These are phyloP conservation scores for Phanerodontia chrysosporium DNA, from an alignment of 768 basidiomycete species.

Conservation along the genomic window DNA sequence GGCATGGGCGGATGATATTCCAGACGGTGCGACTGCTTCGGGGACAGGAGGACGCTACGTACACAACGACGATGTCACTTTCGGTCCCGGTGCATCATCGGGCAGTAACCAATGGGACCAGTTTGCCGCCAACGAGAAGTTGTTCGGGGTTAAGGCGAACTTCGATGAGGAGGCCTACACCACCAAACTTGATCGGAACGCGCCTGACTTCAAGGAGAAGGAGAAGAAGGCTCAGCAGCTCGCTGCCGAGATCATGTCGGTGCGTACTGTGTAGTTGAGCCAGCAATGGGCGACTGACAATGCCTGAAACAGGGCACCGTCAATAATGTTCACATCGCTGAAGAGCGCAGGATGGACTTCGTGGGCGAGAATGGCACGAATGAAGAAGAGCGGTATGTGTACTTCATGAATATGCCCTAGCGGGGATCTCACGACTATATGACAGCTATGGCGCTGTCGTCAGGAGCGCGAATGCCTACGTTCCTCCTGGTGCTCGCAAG, in stretches of 20 bases:
- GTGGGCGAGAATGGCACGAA: conserved; percentile 70
- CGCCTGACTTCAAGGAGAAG: conserved; percentile 82
- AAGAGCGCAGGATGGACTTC: conserved; percentile 67
- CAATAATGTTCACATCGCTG: conserved; percentile 82
- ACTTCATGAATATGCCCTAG: background rate
- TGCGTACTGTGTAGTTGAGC: conserved; percentile 34
- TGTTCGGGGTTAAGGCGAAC: conserved; percentile 87
- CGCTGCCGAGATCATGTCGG: conserved; percentile 88
- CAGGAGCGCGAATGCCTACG: conserved; percentile 83
- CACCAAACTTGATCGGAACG: conserved; percentile 82
- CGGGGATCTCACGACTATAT: conserved; percentile 10
- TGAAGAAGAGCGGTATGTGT: conserved; percentile 84
- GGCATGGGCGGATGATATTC: conserved; percentile 49
- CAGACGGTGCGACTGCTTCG: conserved; percentile 27
- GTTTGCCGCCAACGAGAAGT: conserved; percentile 87
- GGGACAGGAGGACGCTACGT: conserved; percentile 21
- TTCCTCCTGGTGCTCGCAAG: conserved; percentile 88
- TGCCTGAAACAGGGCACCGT: conserved; percentile 44
- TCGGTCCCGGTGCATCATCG: conserved; percentile 47
- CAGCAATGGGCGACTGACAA: background rate
- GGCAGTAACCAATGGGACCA: conserved; percentile 73
- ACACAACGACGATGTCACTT: conserved; percentile 64
- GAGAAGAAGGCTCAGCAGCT: conserved; percentile 85
- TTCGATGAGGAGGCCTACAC: conserved; percentile 96
- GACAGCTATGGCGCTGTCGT: conserved; percentile 89